These are phyloP conservation scores for Porphyra umbilicalis DNA, from an alignment of 31 red algal species.

Conservation along the genomic window DNA sequence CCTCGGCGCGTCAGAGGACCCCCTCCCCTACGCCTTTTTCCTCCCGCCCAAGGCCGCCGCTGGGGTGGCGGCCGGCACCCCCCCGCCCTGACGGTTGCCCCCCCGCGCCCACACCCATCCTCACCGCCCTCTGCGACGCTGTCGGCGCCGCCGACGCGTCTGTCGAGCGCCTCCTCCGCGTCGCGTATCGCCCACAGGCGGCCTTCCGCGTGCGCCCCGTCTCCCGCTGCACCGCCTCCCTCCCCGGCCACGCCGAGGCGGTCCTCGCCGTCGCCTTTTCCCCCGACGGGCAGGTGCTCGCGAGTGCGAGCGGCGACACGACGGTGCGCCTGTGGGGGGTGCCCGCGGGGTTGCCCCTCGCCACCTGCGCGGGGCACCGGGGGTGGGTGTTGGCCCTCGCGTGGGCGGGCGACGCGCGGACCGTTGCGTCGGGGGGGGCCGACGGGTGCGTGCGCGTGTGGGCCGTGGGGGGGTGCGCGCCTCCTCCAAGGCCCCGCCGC, in stretches of 20 bases:
- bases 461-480: slow-evolving; percentile 1
- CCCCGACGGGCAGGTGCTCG: slow-evolving; percentile 36
- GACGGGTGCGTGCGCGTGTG: slow-evolving; percentile 58
- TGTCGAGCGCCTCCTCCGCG: slow-evolving; percentile 26
- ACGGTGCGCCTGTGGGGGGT: slow-evolving; percentile 83
- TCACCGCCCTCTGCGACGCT: slow-evolving; percentile 1
- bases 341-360: slow-evolving; percentile 40
- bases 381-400: slow-evolving; percentile 77
- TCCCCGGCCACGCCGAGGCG: slow-evolving; percentile 86
- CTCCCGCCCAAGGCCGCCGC: slow-evolving; percentile 8
- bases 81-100: neutral
- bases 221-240: slow-evolving; percentile 53
- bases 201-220: slow-evolving; percentile 74
- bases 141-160: neutral
- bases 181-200: slow-evolving; percentile 71
- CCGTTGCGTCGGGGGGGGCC: slow-evolving; percentile 64
- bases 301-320: slow-evolving; percentile 77
- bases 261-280: slow-evolving; percentile 53
- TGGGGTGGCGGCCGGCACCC: neutral
- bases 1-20: slow-evolving; percentile 33
- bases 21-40: slow-evolving; percentile 70
- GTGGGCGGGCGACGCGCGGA: slow-evolving; percentile 51
- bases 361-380: slow-evolving; percentile 42
- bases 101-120: slow-evolving; percentile 1
- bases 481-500: neutral